phyloP scores from a whole-genome alignment of 1,284 basidiomycete genomes.

The Mycosarcoma mackinlayi region DNA sequence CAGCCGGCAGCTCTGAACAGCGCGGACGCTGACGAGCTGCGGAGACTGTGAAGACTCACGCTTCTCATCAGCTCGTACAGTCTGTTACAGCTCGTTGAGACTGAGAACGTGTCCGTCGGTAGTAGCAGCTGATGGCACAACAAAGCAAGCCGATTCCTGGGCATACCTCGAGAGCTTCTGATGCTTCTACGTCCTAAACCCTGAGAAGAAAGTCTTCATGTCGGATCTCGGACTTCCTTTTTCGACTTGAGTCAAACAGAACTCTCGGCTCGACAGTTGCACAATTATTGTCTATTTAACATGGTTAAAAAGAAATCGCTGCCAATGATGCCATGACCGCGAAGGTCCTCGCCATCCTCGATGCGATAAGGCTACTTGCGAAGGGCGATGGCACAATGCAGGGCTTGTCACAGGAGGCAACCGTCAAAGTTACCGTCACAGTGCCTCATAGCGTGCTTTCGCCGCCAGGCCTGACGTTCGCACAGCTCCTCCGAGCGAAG shows the following conservation, averaged over 20 bases:
- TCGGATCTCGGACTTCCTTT: constrained; percentile 29
- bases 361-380: constrained; percentile 18
- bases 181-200: constrained; percentile 5
- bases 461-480: too few relatives aligned
- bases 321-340: constrained; percentile 38
- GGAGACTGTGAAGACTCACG: not conserved
- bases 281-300: not conserved
- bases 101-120: not conserved
- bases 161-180: not conserved
- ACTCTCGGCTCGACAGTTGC: too few relatives aligned
- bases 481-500: too few relatives aligned
- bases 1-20: constrained; percentile 1
- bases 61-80: not conserved
- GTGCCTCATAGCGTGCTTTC: constrained; percentile 18
- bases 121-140: not conserved
- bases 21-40: not conserved
- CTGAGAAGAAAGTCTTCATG: constrained; percentile 33
- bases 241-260: not conserved
- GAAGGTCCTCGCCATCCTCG: constrained; percentile 37
- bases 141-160: too few relatives aligned
- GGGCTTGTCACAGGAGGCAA: constrained; percentile 13
- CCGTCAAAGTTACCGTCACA: constrained; percentile 9
- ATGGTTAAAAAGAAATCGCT: not conserved
- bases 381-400: not conserved
- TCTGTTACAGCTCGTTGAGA: not conserved